These are phyloP conservation scores for Lasiosphaeria hispida DNA, from an alignment of 495 filamentous ascomycete species.

Conservation along the genomic window DNA sequence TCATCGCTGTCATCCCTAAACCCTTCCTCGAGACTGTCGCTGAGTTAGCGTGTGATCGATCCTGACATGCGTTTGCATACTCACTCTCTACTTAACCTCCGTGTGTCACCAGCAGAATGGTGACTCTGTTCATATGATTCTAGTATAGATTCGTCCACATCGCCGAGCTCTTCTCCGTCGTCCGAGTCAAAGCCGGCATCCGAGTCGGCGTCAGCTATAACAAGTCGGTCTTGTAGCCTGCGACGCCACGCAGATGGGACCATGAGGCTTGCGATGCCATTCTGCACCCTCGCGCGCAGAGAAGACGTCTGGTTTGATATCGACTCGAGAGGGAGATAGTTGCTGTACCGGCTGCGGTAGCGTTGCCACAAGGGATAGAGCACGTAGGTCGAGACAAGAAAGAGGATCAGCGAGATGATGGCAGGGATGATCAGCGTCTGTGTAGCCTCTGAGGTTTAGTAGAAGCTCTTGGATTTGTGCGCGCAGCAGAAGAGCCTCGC, in stretches of 20 bases:
- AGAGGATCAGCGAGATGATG: slow-evolving; percentile 71
- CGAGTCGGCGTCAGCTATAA: slow-evolving; percentile 39
- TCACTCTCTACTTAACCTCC: slow-evolving; percentile 72
- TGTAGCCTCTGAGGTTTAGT: not conserved
- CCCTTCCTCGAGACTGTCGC: slow-evolving; percentile 36
- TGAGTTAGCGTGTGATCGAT: slow-evolving; percentile 18
- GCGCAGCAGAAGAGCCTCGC: not conserved
- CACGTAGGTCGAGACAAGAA: slow-evolving; percentile 66
- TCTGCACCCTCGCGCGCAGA: slow-evolving; percentile 59
- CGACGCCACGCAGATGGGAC: slow-evolving; percentile 56
- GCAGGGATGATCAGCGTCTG: slow-evolving; percentile 80
- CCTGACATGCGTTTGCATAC: slow-evolving; percentile 17
- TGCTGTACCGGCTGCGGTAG: slow-evolving; percentile 70
- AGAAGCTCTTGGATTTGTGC: not conserved
- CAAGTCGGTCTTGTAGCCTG: slow-evolving; percentile 33
- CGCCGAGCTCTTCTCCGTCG: slow-evolving; percentile 60
- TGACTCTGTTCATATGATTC: slow-evolving; percentile 53
- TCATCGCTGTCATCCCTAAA: slow-evolving; percentile 40
- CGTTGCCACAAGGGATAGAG: slow-evolving; percentile 72
- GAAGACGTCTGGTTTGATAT: slow-evolving; percentile 61
- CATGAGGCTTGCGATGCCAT: slow-evolving; percentile 52
- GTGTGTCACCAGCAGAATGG: slow-evolving; percentile 47
- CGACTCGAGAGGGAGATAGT: slow-evolving; percentile 65
- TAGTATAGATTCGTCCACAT: slow-evolving; percentile 66
- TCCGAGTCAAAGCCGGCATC: slow-evolving; percentile 50